Percentiles rank a stretch among this genome's conserved stretches.
Evolutionary conservation across 257 asterid genomes (phyloP).

Genomic region (Solanum lycopersicoides): DNA sequence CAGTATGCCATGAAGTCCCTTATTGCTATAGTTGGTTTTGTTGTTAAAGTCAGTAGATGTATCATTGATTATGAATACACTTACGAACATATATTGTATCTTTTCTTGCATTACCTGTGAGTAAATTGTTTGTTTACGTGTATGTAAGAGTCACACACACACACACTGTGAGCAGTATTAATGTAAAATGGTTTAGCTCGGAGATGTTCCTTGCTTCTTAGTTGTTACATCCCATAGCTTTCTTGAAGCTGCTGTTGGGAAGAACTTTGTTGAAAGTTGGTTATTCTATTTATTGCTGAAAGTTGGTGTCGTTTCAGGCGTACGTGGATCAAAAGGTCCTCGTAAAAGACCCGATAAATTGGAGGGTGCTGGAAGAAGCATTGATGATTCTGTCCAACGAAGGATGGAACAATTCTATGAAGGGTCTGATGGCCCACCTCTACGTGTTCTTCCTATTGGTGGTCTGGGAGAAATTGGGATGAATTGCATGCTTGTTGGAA

Average conservation of each 20-base stretch:
- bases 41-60: not conserved
- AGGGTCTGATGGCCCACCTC: conserved; percentile 94
- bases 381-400: conserved; percentile 91
- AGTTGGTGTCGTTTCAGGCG: conserved; percentile 22
- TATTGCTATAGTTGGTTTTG: not conserved
- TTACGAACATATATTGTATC: not conserved
- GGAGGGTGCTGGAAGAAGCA: conserved; percentile 90
- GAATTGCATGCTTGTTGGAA: conserved; percentile 99
- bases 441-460: conserved; percentile 91
- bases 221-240: not conserved
- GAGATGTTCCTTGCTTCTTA: not conserved
- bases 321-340: conserved; percentile 41
- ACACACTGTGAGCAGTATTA: not conserved
- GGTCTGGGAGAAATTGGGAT: conserved; percentile 99
- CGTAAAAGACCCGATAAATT: conserved; percentile 40
- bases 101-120: not conserved
- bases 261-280: not conserved
- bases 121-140: not conserved
- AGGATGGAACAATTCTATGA: conserved; percentile 95
- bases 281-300: not conserved
- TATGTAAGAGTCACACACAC: not conserved
- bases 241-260: not conserved
- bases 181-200: not conserved
- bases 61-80: not conserved
- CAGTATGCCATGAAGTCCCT: not conserved